Conservation (phyloP, 2,329 filamentous ascomycete genomes). For the Colletotrichum abscissum region DNA sequence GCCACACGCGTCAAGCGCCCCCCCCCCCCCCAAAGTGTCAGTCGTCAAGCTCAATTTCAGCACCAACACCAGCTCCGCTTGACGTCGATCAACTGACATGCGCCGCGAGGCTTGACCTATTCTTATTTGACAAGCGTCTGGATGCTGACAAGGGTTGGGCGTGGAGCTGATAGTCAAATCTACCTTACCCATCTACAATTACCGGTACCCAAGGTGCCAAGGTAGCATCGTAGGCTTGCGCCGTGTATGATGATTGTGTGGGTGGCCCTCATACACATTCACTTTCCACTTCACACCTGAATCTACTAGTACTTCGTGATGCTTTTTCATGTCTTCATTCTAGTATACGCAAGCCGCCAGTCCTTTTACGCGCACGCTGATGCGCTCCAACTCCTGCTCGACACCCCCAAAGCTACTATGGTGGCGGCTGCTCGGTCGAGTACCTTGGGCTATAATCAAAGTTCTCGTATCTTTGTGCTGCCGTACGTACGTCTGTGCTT, state of each 20-base stretch:
- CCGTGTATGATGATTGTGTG: not conserved
- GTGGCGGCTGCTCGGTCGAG: conserved; percentile 10
- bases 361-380: conserved; percentile 23
- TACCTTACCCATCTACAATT: not conserved
- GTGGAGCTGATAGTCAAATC: not conserved
- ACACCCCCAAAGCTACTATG: conserved; percentile 6
- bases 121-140: not conserved
- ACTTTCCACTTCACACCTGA: not conserved
- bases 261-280: not conserved
- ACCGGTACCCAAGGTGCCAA: too few species aligned
- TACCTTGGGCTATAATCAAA: conserved; percentile 25
- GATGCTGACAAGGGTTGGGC: conserved; percentile 7
- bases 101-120: conserved; percentile 6
- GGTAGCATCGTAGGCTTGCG: not conserved
- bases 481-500: conserved; percentile 23
- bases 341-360: conserved; percentile 32
- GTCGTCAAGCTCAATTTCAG: not conserved
- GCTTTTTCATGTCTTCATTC: conserved; percentile 34
- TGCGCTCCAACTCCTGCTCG: conserved; percentile 4
- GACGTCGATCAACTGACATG: not conserved
- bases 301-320: conserved; percentile 7
- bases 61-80: not conserved
- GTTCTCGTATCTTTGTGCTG: conserved; percentile 13
- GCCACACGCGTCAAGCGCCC: conserved; percentile 11
- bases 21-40: not conserved